These are phyloP conservation scores for Fusarium sp. DNA, from an alignment of 2,329 filamentous ascomycete genomes.

Conservation along the genomic window DNA sequence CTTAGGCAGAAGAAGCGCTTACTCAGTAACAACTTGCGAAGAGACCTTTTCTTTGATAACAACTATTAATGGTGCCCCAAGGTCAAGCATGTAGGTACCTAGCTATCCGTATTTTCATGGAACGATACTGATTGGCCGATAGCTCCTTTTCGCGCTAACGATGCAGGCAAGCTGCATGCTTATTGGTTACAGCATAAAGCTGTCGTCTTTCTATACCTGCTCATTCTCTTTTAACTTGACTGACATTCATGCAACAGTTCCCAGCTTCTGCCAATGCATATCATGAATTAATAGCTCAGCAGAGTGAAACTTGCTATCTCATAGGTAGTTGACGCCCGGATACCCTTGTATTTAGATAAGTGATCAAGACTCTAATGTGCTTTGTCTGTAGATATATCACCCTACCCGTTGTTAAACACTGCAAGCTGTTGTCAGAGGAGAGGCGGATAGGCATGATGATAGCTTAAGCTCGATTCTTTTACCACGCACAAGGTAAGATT, in stretches of 20 bases:
- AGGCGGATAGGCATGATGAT: conserved; percentile 8
- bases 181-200: conserved; percentile 12
- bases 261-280: background rate
- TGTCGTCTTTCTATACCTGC: background rate
- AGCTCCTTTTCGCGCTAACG: conserved; percentile 8
- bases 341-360: background rate
- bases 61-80: background rate
- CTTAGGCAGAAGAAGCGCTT: background rate
- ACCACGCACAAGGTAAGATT: background rate
- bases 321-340: background rate
- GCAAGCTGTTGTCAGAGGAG: background rate
- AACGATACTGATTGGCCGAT: conserved; percentile 3
- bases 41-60: background rate
- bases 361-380: conserved; percentile 10
- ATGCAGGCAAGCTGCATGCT: background rate
- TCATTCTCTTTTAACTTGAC: background rate
- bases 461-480: background rate
- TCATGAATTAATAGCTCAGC: background rate
- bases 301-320: background rate
- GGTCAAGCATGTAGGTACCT: background rate
- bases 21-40: background rate
- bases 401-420: background rate
- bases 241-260: background rate
- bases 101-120: background rate
- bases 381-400: background rate